phyloP scores from a whole-genome alignment of 768 basidiomycete genomes.

The Kwoniella dejecticola region DNA sequence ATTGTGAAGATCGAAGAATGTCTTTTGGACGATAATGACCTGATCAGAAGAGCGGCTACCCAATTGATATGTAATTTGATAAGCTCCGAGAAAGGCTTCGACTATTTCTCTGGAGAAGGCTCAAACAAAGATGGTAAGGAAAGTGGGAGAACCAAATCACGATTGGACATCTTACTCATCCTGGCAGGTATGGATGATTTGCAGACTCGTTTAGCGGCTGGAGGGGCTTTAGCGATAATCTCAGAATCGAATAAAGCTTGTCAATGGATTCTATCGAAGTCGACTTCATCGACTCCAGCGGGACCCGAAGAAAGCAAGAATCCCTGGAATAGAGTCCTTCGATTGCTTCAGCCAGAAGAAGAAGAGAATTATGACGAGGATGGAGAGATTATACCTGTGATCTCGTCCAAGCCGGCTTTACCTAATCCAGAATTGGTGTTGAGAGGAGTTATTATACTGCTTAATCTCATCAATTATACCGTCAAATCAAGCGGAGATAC shows the following conservation, averaged over 20 bases:
- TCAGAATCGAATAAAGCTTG: constrained; percentile 68
- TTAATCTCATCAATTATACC: constrained; percentile 65
- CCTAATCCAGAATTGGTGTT: constrained; percentile 67
- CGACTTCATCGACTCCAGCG: not conserved
- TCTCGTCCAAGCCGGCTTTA: constrained; percentile 28
- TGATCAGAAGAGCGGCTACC: constrained; percentile 82
- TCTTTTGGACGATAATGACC: constrained; percentile 68
- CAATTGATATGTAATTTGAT: constrained; percentile 93
- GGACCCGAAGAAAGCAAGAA: not conserved
- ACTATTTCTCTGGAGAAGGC: constrained; percentile 62
- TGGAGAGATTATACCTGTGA: constrained; percentile 33
- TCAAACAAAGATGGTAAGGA: constrained; percentile 6
- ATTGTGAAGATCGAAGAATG: constrained; percentile 44
- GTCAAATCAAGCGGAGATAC: constrained; percentile 53
- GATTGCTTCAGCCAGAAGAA: constrained; percentile 61
- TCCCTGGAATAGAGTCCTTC: constrained; percentile 64
- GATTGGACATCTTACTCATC: constrained; percentile 78
- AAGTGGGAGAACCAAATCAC: constrained; percentile 13
- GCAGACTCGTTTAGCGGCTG: constrained; percentile 82
- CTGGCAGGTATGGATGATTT: constrained; percentile 83
- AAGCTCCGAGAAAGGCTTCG: constrained; percentile 72
- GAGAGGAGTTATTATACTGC: constrained; percentile 73
- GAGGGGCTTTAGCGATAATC: constrained; percentile 82
- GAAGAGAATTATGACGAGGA: constrained; percentile 56
- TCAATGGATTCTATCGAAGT: constrained; percentile 59